Evolutionary conservation across 768 basidiomycete genomes (phyloP), one percentile per base, ranked within the genome.

Genomic region (Boletus vermiculosoides): DNA sequence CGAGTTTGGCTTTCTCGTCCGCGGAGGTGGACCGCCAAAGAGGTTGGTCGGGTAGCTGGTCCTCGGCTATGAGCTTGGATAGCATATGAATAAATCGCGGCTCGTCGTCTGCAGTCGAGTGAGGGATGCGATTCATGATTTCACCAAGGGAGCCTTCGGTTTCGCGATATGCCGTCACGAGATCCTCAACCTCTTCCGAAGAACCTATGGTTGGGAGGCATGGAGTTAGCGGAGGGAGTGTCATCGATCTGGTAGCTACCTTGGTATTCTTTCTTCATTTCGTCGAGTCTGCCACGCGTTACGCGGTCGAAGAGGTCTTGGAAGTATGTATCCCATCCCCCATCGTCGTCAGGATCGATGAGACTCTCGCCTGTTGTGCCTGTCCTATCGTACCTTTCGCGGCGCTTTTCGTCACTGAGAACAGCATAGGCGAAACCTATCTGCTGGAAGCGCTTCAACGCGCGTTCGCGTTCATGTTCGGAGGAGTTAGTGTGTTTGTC

Each of bases 231-330:
- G 16, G 20, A 42, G 15, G 33, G 54, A 55, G 55, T 22, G 16
- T 6, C 11, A 23, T 42, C 30, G 2, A 45, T 20, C 37, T 34
- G 42, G 34, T 25, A 60, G 36, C 48, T 57, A 57, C 97, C 93
- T 79, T 98, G 94, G 72, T 99, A 99, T 65, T 85, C 86, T 63
- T 85, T 86, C 82, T 92, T 96, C 83, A 96, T 85, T 70, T 97
- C 92, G 61, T 98, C 94, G 52, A 99, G 77, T 70, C 85, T 89
- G 57, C 83, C 86, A 59, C 86, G 82, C 54, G 94, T 95, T 25
- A 96, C 90, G 52, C 85, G 81, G 58, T 95, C 90, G 62, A 94
- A 97, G 61, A 97, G 74, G 55, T 87, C 87, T 69, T 88, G 89
- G 64, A 98, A 99, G 74, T 99, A 99, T 7, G 90, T 83, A 66